Base-by-base conservation (phyloP, 2,329 filamentous ascomycete genomes). In the Aureobasidium sp. region DNA sequence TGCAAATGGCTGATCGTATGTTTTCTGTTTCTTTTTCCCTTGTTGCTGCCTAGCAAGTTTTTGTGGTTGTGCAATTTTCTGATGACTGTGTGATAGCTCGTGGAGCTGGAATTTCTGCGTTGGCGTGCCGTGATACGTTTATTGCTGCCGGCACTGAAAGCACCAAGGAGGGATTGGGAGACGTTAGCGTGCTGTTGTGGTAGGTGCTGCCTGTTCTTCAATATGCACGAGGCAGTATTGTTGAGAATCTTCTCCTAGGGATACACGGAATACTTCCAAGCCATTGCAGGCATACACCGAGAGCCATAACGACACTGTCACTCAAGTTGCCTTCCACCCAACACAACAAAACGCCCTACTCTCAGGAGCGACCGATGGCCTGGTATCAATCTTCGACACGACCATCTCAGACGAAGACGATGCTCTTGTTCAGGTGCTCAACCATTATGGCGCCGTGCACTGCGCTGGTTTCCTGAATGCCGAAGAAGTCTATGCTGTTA, bases 281-380 rank as follows among this genome's bases (percentile, higher is more conserved):
- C 75, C 78, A 5, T 62, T 73, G 3, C 70, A 76, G 27, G 69
- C 72, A 31, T 77, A 77, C 63, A 69, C 72, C 24, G 78, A 81
- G 62, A 78, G 75, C 3, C 78, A 81, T 63, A 80, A 76, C 60
- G 84, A 87, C 69, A 84, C 84, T 61, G 78, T 87, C 60, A 86
- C 84, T 2, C 79, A 82, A 67, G 75, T 82, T 62, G 67, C 74
- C n/a, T 68, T 68, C 54, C 70, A 85, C 61, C 68, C 70, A 7
- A 76, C 74, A 2, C 77, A 82, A 53, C 79, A 82, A 0, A 79
- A 82, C 48, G 76, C 89, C 17, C 81, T 93, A 6, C 79, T 93
- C 12, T 90, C 88, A 1, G 88, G 88, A 47, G 90, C 88, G 40
- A 93, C 89, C 15, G 90, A 94, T 73, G 89, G 89, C 7, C 81